Evolutionary conservation across 202 grass and related monocot genomes (phyloP).

Genomic region (Bolboschoenoplectus hybrid): DNA sequence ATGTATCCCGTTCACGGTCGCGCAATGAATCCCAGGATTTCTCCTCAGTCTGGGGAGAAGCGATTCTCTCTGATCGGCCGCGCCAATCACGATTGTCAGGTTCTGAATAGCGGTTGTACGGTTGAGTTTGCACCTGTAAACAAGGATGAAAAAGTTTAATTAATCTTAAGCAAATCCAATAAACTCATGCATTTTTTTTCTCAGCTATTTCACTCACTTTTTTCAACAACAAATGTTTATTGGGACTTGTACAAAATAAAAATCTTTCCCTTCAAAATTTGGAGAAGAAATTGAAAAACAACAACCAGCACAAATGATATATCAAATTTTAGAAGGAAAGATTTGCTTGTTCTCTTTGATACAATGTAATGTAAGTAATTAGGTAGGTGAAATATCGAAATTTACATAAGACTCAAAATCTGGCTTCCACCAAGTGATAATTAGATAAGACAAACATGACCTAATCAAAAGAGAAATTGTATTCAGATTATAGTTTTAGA

Average conservation of each 20-base stretch:
- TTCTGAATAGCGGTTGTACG: constrained; percentile 64
- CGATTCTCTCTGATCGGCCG: constrained; percentile 50
- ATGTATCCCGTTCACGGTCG: constrained; percentile 55
- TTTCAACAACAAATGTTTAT: not conserved
- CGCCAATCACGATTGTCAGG: constrained; percentile 91
- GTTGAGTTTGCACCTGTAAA: constrained; percentile 56
- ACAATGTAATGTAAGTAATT: not conserved
- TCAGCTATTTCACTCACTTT: not conserved
- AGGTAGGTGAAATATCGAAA: not conserved
- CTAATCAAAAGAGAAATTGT: not conserved
- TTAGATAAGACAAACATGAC: constrained; percentile 8
- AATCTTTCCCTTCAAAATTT: not conserved
- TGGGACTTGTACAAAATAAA: not conserved
- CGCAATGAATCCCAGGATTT: constrained; percentile 78
- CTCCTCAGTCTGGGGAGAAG: constrained; percentile 53
- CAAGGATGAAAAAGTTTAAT: constrained; percentile 30
- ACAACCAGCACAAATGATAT: not conserved
- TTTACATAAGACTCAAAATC: not conserved
- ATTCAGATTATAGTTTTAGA: not conserved
- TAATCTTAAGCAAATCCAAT: not conserved
- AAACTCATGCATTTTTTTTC: not conserved
- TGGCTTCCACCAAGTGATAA: not conserved
- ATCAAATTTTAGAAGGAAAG: not conserved
- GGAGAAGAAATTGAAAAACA: constrained; percentile 2
- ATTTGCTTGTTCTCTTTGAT: not conserved